phyloP scores from a whole-genome alignment of 176 grass and related monocot species.

The Oryza australiensis region DNA sequence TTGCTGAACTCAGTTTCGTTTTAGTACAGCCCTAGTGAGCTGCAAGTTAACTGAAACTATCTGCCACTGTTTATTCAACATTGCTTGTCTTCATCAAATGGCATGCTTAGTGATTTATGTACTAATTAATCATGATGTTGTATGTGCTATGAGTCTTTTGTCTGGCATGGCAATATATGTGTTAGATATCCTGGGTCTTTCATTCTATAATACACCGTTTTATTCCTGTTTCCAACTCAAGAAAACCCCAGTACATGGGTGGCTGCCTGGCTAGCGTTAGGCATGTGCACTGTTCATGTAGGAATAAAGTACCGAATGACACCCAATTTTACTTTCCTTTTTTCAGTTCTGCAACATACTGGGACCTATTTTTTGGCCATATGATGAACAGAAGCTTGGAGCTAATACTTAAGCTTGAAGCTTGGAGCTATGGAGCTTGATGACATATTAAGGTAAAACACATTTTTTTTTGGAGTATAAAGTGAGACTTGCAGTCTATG shows the following conservation, averaged over 20 bases:
- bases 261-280: not conserved
- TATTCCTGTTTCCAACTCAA: not conserved
- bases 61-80: not conserved
- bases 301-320: not conserved
- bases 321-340: not conserved
- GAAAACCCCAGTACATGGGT: not conserved
- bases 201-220: not conserved
- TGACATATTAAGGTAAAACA: conserved; percentile 86
- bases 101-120: not conserved
- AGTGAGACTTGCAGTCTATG: not conserved
- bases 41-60: not conserved
- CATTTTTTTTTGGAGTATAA: conserved; percentile 24
- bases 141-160: not conserved
- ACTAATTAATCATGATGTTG: not conserved
- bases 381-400: not conserved
- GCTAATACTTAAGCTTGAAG: too few species aligned
- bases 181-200: not conserved
- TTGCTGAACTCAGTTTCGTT: not conserved
- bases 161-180: not conserved
- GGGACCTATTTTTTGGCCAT: not conserved
- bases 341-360: not conserved
- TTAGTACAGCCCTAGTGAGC: not conserved
- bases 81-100: conserved; percentile 8
- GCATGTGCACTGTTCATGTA: not conserved
- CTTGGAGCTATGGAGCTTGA: too few species aligned